Base-by-base conservation (phyloP, 768 basidiomycete species). In the Xerocomus spinulosus region DNA sequence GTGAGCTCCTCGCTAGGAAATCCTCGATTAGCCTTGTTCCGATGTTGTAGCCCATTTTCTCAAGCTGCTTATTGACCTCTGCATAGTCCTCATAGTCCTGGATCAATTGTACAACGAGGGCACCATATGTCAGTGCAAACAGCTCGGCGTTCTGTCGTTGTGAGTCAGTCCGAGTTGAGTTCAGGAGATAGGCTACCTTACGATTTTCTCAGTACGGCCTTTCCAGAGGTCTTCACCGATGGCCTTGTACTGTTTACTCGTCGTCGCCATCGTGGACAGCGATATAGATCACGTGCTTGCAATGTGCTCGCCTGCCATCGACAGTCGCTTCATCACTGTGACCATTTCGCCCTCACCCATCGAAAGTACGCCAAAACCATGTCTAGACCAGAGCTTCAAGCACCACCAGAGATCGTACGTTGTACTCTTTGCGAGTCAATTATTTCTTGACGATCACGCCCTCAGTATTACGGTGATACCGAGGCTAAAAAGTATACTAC, bases 11-110 rank as follows among this genome's bases (percentile, higher is more conserved):
- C 20, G 96, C 95, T 39, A 99, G 77, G 61, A 99, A 96, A 63
- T 99, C 96, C 63, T 99, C 96, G 48, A 99, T 96, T 45, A 99
- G 71, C 32, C 96, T 77, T 20, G 85, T 95, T 23, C 96, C 96
- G 50, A 99, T 98, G 64, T 94, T 96, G 69, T 96, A 97, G 4
- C 96, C 96, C 95, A 97, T 98, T 73, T 93, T 95, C 60, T 99
- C 95, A 3, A 99, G 83, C 66, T 99, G 94, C 67, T 91, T 94
- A 68, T 92, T 92, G 53, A 92, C 89, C 65, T 95, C 92, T 13
- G 78, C 78, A 63, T 96, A 98, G 73, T 99, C 94, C 62, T 99
- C 96, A 61, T 97, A 98, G 68, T 99, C 96, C 63, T 98, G 96
- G 53, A 98, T 93, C 52, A 99, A 80, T 71, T 99, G 96, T 28